Conservation (phyloP, 441 rosid genomes). For the Raphanus hybrid region DNA sequence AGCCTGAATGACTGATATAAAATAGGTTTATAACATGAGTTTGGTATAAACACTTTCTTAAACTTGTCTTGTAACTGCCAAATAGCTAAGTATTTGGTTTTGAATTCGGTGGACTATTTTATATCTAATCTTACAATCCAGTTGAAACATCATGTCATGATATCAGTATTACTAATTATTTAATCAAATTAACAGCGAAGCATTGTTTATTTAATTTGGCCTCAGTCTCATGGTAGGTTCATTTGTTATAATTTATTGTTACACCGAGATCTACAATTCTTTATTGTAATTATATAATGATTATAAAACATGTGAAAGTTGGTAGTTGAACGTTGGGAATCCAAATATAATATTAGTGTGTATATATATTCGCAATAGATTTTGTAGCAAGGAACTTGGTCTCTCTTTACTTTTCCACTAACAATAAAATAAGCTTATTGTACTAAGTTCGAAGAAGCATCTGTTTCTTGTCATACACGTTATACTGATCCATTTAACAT, state of each 20-base stretch:
- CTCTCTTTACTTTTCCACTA: neutral
- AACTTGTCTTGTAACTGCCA: neutral
- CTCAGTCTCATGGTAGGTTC: slow-evolving; percentile 4
- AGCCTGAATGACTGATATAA: neutral
- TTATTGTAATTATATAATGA: neutral
- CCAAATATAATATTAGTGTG: too few species aligned
- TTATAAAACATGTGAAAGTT: slow-evolving; percentile 19
- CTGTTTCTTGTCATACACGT: slow-evolving; percentile 2
- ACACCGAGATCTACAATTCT: slow-evolving; percentile 37
- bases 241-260: neutral
- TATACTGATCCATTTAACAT: neutral
- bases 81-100: slow-evolving; percentile 5
- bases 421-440: neutral
- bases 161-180: slow-evolving; percentile 27
- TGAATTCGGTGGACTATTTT: slow-evolving; percentile 27
- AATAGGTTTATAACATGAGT: neutral
- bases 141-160: neutral
- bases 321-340: slow-evolving; percentile 1
- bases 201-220: neutral
- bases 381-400: slow-evolving; percentile 2
- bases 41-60: neutral
- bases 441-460: neutral
- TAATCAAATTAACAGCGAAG: slow-evolving; percentile 4
- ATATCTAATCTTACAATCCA: slow-evolving; percentile 2
- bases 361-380: neutral